Evolutionary conservation across 2,329 filamentous ascomycete genomes (phyloP), one percentile per base, ranked within the genome.

Genomic region (Ascochyta clinopodiicola): DNA sequence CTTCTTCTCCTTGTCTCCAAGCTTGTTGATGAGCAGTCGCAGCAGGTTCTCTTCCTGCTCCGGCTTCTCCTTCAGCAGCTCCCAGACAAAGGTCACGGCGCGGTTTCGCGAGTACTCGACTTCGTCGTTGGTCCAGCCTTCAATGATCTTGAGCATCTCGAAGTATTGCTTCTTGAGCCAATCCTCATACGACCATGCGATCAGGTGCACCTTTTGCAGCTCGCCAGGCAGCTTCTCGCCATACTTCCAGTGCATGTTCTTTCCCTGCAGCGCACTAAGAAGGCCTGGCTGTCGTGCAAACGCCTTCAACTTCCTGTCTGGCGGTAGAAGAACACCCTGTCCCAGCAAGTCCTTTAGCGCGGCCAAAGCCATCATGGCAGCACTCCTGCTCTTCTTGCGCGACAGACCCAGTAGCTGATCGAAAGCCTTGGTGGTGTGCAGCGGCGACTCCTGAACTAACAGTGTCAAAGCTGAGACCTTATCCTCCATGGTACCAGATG

Each of bases 1-100:
- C 77, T 98, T 99, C 73, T 92, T 92, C 63, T 96, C 92, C 39
- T 90, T 91, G 72, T 99, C 95, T 67, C 96, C 94, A 24, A 99
- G 85, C 77, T 99, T 99, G 81, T 98, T 98, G 64, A 99, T 92
- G 54, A 99, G 79, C 51, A 99, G 81, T 49, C 94, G 88, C 57
- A 99, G 81, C 60, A 99, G 80, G 73, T 99, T 99, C 51, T 94
- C 89, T 76, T 99, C 95, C 72, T 99, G 95, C 76, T 99, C 95
- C 0, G 95, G 94, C 78, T 96, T 99, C 74, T 96, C 93, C 74
- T 92, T 95, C 58, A 99, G 80, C 35, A 99, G 81, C 60, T 94
- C 92, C 72, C 88, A 98, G 34, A 98, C 89, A 68, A 96, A 96
- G 63, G 92, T 95, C 39, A 99, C 84, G 3, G 94, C 90, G 62